A percentile compares a stretch with the other conserved stretches of the same genome.
These are phyloP conservation scores for Hyphopichia wangnamkhiaoensis DNA, from an alignment of 1,139 yeast genomes.

Conservation along the genomic window DNA sequence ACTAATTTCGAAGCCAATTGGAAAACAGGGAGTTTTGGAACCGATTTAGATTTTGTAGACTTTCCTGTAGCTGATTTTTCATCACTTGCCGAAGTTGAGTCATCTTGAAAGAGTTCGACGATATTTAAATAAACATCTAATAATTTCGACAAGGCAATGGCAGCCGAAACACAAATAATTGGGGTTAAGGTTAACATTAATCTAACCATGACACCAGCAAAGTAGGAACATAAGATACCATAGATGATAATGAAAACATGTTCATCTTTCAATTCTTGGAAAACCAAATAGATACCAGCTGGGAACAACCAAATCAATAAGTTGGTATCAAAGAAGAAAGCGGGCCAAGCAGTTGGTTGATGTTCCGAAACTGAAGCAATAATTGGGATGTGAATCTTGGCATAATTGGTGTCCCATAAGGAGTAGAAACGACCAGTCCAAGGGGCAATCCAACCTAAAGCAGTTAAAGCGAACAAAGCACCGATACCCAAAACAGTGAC, in stretches of 20 bases:
- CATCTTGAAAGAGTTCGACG: conserved; percentile 40
- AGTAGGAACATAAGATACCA: conserved; percentile 88
- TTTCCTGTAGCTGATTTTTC: conserved; percentile 8
- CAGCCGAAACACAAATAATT: conserved; percentile 86
- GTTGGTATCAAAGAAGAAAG: conserved; percentile 92
- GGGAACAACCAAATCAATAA: conserved; percentile 98
- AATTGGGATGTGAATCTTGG: conserved; percentile 96
- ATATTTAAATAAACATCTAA: conserved; percentile 82
- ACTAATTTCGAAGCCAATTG: conserved; percentile 55
- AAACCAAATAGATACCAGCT: conserved; percentile 87
- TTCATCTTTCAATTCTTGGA: conserved; percentile 88
- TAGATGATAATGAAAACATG: conserved; percentile 91
- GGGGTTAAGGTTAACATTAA: conserved; percentile 97
- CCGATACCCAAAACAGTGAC: conserved; percentile 64
- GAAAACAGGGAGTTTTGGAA: conserved; percentile 27
- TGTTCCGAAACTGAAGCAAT: conserved; percentile 99
- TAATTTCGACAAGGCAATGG: conserved; percentile 80
- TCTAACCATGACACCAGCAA: conserved; percentile 99
- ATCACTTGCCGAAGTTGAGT: background rate
- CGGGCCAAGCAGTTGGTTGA: conserved; percentile 99
- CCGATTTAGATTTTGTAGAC: conserved; percentile 9
- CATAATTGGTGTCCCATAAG: conserved; percentile 96
- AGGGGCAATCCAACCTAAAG: conserved; percentile 94
- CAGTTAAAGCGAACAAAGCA: conserved; percentile 78
- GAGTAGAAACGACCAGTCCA: conserved; percentile 99